phyloP scores from a whole-genome alignment of 2,329 filamentous ascomycete genomes.

The Curvularia hawaiiensis region DNA sequence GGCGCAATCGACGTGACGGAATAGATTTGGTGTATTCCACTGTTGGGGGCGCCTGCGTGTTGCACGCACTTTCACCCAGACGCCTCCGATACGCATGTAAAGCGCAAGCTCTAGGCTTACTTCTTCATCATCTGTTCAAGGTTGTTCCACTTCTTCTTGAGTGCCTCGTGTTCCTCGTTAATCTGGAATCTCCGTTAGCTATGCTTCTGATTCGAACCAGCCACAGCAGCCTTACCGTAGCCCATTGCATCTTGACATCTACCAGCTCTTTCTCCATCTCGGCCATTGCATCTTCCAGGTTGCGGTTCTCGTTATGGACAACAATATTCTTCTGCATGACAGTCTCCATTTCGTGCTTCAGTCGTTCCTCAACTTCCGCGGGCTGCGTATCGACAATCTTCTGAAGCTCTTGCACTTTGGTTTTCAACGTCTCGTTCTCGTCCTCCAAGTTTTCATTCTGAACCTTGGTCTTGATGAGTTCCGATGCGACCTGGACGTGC shows the following conservation, averaged over 20 bases:
- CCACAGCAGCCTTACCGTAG: constrained; percentile 71
- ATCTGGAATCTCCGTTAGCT: constrained; percentile 44
- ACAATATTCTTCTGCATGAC: constrained; percentile 92
- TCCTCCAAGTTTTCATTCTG: constrained; percentile 90
- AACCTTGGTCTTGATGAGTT: constrained; percentile 89
- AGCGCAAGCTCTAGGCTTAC: constrained; percentile 25
- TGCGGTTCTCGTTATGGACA: constrained; percentile 90
- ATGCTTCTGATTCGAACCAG: background rate
- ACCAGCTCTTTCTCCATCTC: constrained; percentile 94
- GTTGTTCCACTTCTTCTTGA: constrained; percentile 57
- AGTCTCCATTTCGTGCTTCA: constrained; percentile 85
- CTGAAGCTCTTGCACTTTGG: constrained; percentile 84
- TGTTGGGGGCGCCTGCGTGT: constrained; percentile 27
- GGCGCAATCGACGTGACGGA: constrained; percentile 30
- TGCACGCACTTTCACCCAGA: constrained; percentile 30
- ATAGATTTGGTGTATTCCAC: constrained; percentile 20
- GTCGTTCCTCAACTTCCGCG: constrained; percentile 79
- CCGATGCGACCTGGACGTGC: constrained; percentile 87
- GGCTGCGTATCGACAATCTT: constrained; percentile 89
- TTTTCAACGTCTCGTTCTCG: constrained; percentile 84
- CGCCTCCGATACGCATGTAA: constrained; percentile 22
- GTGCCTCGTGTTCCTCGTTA: constrained; percentile 54
- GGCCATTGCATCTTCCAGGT: constrained; percentile 83
- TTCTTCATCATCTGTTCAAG: constrained; percentile 54
- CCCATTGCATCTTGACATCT: constrained; percentile 91